Base-by-base conservation (phyloP, 148 eudicot genomes). In the Tetragonia tetragonoides region DNA sequence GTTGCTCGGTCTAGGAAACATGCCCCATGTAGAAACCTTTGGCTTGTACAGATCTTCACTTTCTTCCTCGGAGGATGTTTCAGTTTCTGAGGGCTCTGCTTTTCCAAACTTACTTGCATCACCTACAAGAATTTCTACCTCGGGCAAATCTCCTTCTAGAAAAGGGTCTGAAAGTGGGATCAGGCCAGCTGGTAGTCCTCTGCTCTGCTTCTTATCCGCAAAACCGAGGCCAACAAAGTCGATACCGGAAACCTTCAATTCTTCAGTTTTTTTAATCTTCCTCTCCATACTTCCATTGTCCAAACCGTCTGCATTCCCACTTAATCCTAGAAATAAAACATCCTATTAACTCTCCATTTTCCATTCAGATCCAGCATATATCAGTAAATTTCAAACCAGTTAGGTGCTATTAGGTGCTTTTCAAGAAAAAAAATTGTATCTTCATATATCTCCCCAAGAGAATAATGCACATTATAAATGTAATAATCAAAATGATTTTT, bases 1-100 rank as follows among this genome's bases (percentile, higher is more conserved):
- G 86, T 95, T 83, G 73, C 79, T 86, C 38, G 97, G 94, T 79
- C 94, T 86, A 24, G 96, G 97, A 81, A 93, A 95, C 84, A 93
- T 78, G 65, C 97, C 99, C 99, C 97, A 93, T 4, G 99, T 95
- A 40, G 98, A 91, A 85, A 91, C 91, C 85, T 87, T 89, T 39
- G 99, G 99, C 88, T 93, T 93, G 78, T 93, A 95, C 16, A 88
- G 79, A 68, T 91, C 97, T 15, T 49, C 44, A 44, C 78, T 81
- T 57, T 90, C 92, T 61, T 90, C 92, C 81, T 90, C 92, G 44
- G 80, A 62, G 9, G 60, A 7, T 53, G 87, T 72, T 37, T 75
- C 72, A 39, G 87, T 70, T 60, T 85, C 76, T 42, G 84, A 71
- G 77, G 80, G 59, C 16, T 77, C 46, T 72, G 79, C 42, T 68